Percentiles rank a stretch among this genome's conserved stretches.
Evolutionary conservation across 2,329 filamentous ascomycete genomes (phyloP).

Genomic region (Elsinoe australis): DNA sequence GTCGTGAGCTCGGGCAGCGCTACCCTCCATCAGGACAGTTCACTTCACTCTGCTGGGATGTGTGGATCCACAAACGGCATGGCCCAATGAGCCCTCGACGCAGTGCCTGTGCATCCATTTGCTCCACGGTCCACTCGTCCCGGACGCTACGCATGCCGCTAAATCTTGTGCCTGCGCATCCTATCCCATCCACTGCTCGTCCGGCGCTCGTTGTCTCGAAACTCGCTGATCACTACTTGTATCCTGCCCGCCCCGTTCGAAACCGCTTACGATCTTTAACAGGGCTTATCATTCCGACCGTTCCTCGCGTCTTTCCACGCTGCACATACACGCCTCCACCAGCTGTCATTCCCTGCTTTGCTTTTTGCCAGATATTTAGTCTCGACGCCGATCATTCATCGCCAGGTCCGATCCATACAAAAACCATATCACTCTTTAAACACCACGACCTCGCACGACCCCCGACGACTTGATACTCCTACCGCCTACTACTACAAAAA

Average conservation of each 20-base stretch:
- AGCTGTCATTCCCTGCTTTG: slow-evolving; percentile 24
- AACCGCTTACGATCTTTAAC: slow-evolving; percentile 20
- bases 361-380: slow-evolving; percentile 19
- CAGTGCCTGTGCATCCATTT: slow-evolving; percentile 3
- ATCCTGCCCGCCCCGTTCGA: slow-evolving; percentile 22
- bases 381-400: slow-evolving; percentile 16
- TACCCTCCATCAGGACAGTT: slow-evolving; percentile 14
- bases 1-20: slow-evolving; percentile 1
- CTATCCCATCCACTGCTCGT: slow-evolving; percentile 15
- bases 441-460: not conserved
- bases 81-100: slow-evolving; percentile 1
- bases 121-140: slow-evolving; percentile 16
- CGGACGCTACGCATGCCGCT: slow-evolving; percentile 16
- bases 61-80: slow-evolving; percentile 3
- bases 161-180: slow-evolving; percentile 18
- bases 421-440: not conserved
- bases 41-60: slow-evolving; percentile 3
- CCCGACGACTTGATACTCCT: slow-evolving; percentile 6
- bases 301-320: slow-evolving; percentile 17
- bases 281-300: slow-evolving; percentile 23
- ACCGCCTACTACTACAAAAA: too few species aligned
- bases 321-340: slow-evolving; percentile 16
- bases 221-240: slow-evolving; percentile 23
- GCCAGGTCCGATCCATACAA: slow-evolving; percentile 5
- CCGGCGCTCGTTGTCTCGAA: slow-evolving; percentile 14